Evolutionary conservation across 768 basidiomycete species (phyloP), one percentile per base, ranked within the genome.

Genomic region (Gymnopilus junonius): DNA sequence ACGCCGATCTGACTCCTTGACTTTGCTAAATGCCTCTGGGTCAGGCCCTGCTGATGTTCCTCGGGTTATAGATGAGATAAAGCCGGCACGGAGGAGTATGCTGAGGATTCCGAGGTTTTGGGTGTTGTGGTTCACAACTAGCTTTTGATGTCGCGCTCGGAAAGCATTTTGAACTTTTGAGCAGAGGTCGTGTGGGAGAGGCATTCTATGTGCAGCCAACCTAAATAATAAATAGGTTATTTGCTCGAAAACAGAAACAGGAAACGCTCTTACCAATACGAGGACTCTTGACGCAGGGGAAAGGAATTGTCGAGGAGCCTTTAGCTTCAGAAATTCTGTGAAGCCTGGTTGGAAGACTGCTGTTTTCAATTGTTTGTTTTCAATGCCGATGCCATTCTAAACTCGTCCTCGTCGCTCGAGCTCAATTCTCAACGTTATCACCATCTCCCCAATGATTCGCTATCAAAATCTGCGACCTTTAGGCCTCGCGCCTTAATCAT

Each of bases 121-220:
- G 35, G 86, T 91, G 46, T 85, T 91, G 77, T 97, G 95, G 32
- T 87, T 82, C 62, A 98, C 86, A 11, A 89, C 84, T 61, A 98
- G 82, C 64, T 81, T 82, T 39, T 85, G 83, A 78, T 95, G 92
- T 17, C 95, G 88, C 0, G 94, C 92, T 20, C 92, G 89, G 72
- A 95, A 95, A 14, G 95, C 94, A 71, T 97, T 97, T 79, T 95
- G 92, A 37, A 97, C 72, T 70, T 90, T 90, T n/a, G 95, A 85
- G 71, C 94, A 95, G 68, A 99, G 89, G 76, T 94, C 87, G 76
- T 91, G 87, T 0, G 96, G 91, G 45, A 92, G 85, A 51, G 48
- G 48, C 48, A 51, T 51, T 32, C 29, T 48, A 6, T 55, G 3
- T 5, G 11, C 15, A 35, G 17, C 10, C 4, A 25, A 35, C n/a